phyloP scores from a whole-genome alignment of 176 grass and related monocot species.

The Zea luxurians region DNA sequence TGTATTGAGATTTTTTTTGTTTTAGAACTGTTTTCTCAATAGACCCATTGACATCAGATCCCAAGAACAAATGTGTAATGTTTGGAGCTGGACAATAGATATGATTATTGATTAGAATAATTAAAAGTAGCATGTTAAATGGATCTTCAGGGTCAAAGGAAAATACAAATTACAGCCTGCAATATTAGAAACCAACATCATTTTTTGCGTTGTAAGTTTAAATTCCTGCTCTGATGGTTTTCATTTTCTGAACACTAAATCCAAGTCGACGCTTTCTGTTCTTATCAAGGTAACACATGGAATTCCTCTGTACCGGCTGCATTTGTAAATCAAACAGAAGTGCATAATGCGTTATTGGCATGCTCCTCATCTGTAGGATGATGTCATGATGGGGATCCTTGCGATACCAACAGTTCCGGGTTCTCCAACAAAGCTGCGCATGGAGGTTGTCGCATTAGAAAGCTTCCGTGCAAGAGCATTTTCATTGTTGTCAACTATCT shows the following conservation, averaged over 20 bases:
- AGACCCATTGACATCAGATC: slow-evolving; percentile 76
- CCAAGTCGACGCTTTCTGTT: slow-evolving; percentile 48
- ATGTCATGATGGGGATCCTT: slow-evolving; percentile 63
- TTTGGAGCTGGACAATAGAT: slow-evolving; percentile 85
- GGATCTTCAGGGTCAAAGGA: slow-evolving; percentile 18
- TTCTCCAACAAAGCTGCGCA: slow-evolving; percentile 62
- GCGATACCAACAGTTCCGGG: slow-evolving; percentile 78
- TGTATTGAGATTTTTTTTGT: slow-evolving; percentile 93
- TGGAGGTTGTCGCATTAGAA: slow-evolving; percentile 50
- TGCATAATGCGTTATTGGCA: not conserved
- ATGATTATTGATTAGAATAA: slow-evolving; percentile 38
- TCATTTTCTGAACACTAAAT: slow-evolving; percentile 49
- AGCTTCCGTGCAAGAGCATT: slow-evolving; percentile 67
- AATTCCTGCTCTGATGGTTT: too few species aligned
- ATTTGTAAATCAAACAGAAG: not conserved
- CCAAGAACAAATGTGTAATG: slow-evolving; percentile 84
- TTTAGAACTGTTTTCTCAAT: slow-evolving; percentile 75
- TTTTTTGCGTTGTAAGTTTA: slow-evolving; percentile 81
- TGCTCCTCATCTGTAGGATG: slow-evolving; percentile 36
- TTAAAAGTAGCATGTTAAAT: slow-evolving; percentile 25
- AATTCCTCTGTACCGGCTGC: not conserved
- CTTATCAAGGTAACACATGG: slow-evolving; percentile 55
- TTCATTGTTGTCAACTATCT: slow-evolving; percentile 72
- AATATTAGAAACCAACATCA: slow-evolving; percentile 86
- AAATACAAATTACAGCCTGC: slow-evolving; percentile 60